Conservation (phyloP, 495 filamentous ascomycete species). For the Rostrohypoxylon terebratum region DNA sequence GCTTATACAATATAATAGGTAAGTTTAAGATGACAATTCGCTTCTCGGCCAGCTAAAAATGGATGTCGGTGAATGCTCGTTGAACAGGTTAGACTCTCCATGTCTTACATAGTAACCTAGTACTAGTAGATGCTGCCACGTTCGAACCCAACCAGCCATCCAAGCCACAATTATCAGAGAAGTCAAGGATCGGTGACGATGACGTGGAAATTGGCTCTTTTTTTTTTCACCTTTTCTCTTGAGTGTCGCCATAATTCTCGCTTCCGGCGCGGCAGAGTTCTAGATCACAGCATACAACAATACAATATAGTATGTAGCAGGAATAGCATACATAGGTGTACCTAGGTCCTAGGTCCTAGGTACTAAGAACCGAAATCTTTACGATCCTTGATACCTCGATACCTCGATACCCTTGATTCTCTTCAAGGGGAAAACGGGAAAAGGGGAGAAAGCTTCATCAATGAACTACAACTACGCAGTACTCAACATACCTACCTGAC, state of each 20-base stretch:
- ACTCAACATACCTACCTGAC: background rate
- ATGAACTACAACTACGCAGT: too few species aligned
- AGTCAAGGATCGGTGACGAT: conserved; percentile 34
- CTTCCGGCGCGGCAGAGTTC: background rate
- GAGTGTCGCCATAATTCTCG: background rate
- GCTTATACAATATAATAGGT: conserved; percentile 19
- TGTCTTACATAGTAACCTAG: too few species aligned
- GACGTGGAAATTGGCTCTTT: conserved; percentile 33
- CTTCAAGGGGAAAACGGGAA: too few species aligned
- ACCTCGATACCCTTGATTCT: background rate
- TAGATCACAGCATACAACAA: too few species aligned
- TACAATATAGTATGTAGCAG: too few species aligned
- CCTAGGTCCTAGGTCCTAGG: too few species aligned
- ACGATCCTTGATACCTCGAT: background rate
- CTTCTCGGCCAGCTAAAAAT: conserved; percentile 35
- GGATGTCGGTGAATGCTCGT: conserved; percentile 34
- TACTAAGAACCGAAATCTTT: background rate
- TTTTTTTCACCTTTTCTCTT: conserved; percentile 5
- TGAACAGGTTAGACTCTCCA: background rate
- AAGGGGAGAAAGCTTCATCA: too few species aligned
- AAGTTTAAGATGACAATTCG: conserved; percentile 3
- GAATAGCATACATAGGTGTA: too few species aligned
- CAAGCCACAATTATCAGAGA: conserved; percentile 32
- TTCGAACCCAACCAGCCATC: conserved; percentile 25
- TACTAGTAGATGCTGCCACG: conserved; percentile 36